Percentiles rank a stretch among this genome's conserved stretches.
Conservation (phyloP, 2,329 filamentous ascomycete genomes). For the Fusarium coffeatum region DNA sequence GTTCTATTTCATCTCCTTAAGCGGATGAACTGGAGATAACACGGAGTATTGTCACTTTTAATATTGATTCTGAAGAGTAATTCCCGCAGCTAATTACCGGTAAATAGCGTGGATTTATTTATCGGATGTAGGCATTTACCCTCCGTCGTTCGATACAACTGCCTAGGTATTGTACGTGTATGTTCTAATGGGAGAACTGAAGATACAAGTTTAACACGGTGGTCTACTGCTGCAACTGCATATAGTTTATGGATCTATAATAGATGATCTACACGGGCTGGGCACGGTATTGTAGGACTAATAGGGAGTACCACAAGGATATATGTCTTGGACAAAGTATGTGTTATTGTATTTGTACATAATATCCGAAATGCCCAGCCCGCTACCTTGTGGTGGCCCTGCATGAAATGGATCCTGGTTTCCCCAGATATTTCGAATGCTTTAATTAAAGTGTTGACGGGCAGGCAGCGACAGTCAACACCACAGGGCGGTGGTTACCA, state of each 20-base stretch:
- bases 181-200: background rate
- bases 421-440: constrained; percentile 27
- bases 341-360: background rate
- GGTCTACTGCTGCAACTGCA: background rate
- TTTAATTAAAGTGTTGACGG: constrained; percentile 9
- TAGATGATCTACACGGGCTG: constrained; percentile 17
- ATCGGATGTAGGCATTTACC: background rate
- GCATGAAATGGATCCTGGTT: constrained; percentile 14
- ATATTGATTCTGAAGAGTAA: constrained; percentile 2
- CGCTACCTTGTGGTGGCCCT: constrained; percentile 1
- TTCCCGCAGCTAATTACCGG: constrained; percentile 28
- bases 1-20: constrained; percentile 28
- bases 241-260: background rate
- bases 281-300: background rate
- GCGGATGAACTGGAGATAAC: constrained; percentile 32
- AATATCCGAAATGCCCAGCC: background rate
- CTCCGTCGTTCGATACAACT: constrained; percentile 18
- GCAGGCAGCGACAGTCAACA: constrained; percentile 1
- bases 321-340: background rate
- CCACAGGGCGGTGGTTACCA: background rate
- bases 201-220: background rate
- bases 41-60: constrained; percentile 11
- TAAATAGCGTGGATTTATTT: background rate
- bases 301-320: background rate
- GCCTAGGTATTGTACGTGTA: constrained; percentile 3